These are phyloP conservation scores for Exophiala mesophila DNA, from an alignment of 2,329 filamentous ascomycete genomes.

Conservation along the genomic window DNA sequence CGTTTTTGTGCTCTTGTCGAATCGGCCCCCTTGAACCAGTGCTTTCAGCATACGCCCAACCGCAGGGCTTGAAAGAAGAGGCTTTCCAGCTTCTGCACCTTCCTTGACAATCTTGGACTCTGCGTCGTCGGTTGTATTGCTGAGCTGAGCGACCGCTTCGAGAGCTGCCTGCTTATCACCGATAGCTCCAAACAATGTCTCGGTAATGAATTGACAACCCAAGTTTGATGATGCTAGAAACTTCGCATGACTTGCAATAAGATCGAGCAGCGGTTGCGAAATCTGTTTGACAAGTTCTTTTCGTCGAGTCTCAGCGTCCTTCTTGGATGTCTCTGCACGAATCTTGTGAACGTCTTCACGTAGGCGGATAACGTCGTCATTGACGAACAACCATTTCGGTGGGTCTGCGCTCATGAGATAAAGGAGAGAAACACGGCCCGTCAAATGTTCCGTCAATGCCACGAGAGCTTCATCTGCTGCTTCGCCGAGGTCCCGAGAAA, in stretches of 20 bases:
- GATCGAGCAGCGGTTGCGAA: slow-evolving; percentile 68
- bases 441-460: slow-evolving; percentile 40
- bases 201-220: slow-evolving; percentile 79
- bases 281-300: slow-evolving; percentile 70
- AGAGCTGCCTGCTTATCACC: slow-evolving; percentile 75
- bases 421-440: slow-evolving; percentile 61
- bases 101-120: slow-evolving; percentile 37
- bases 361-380: slow-evolving; percentile 60
- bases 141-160: slow-evolving; percentile 54
- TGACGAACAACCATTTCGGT: slow-evolving; percentile 57
- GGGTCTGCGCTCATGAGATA: slow-evolving; percentile 70
- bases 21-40: slow-evolving; percentile 82
- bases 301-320: slow-evolving; percentile 71
- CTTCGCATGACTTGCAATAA: slow-evolving; percentile 63
- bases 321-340: slow-evolving; percentile 83
- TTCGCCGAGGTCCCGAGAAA: slow-evolving; percentile 58
- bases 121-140: slow-evolving; percentile 35
- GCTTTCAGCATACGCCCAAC: slow-evolving; percentile 85
- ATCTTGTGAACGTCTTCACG: slow-evolving; percentile 74
- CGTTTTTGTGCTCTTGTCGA: slow-evolving; percentile 67
- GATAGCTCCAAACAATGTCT: slow-evolving; percentile 70
- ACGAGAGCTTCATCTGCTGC: slow-evolving; percentile 41
- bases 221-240: slow-evolving; percentile 71
- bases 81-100: not conserved
- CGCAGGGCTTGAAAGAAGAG: slow-evolving; percentile 53